phyloP scores from a whole-genome alignment of 1,284 basidiomycete species.

The Cryptococcus maquisensis region DNA sequence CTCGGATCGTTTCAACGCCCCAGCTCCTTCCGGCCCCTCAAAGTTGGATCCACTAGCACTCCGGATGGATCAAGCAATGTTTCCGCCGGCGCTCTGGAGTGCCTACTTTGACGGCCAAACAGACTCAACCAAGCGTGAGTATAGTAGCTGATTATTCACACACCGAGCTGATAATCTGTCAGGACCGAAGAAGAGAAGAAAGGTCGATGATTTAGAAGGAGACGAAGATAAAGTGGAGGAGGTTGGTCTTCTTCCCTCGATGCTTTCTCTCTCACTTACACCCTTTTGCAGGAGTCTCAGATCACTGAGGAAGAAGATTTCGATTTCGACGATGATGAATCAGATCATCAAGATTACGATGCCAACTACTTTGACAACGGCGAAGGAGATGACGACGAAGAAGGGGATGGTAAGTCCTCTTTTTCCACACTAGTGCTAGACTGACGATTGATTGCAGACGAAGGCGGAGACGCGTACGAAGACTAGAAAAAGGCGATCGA shows the following conservation, averaged over 20 bases:
- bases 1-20: slow-evolving; percentile 34
- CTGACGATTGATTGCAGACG: neutral
- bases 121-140: slow-evolving; percentile 8
- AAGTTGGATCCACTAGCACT: slow-evolving; percentile 27
- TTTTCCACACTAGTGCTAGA: neutral
- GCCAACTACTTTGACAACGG: slow-evolving; percentile 50
- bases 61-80: slow-evolving; percentile 33
- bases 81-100: slow-evolving; percentile 44
- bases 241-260: slow-evolving; percentile 8
- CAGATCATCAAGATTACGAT: slow-evolving; percentile 49
- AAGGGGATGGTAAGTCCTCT: slow-evolving; percentile 34
- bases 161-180: neutral
- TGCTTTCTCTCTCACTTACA: neutral
- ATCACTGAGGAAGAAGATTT: slow-evolving; percentile 37
- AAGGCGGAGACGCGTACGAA: slow-evolving; percentile 3
- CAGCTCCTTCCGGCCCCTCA: slow-evolving; percentile 8
- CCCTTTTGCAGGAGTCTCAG: slow-evolving; percentile 14
- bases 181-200: slow-evolving; percentile 23
- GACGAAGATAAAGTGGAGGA: slow-evolving; percentile 22
- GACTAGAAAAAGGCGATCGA: neutral
- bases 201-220: slow-evolving; percentile 22
- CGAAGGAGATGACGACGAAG: slow-evolving; percentile 45
- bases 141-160: neutral
- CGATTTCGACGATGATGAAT: slow-evolving; percentile 46
- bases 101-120: slow-evolving; percentile 39